Evolutionary conservation across 2,329 filamentous ascomycete genomes (phyloP).

Genomic region (Zalaria obscura): DNA sequence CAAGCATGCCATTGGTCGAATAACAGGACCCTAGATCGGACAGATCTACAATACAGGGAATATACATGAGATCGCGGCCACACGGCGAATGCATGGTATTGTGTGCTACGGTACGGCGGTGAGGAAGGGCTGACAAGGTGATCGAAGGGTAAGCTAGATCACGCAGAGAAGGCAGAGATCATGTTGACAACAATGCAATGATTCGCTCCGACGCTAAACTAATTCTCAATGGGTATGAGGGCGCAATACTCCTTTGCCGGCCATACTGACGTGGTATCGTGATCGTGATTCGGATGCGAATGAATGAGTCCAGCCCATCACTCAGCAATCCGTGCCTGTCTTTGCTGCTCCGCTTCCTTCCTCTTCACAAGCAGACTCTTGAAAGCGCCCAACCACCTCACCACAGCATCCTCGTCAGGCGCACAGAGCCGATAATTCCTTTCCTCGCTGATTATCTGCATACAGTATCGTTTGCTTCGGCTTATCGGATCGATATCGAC

Average conservation of each 20-base stretch:
- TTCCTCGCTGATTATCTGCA: conserved; percentile 90
- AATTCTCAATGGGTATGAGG: neutral
- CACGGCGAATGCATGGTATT: no score
- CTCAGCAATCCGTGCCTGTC: neutral
- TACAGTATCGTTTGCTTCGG: conserved; percentile 69
- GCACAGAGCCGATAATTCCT: conserved; percentile 44
- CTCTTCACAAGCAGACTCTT: conserved; percentile 71
- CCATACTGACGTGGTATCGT: no score
- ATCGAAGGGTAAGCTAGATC: no score
- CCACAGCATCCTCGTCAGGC: conserved; percentile 64
- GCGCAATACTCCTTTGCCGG: no score
- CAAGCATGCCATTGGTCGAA: no score
- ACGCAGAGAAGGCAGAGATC: no score
- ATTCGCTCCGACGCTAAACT: neutral
- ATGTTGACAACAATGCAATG: neutral
- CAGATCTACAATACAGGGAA: no score
- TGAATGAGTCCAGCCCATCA: neutral
- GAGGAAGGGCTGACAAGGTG: no score
- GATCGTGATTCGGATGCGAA: no score
- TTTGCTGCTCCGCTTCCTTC: conserved; percentile 30
- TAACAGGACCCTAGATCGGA: no score
- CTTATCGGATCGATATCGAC: conserved; percentile 86
- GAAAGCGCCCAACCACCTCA: conserved; percentile 76
- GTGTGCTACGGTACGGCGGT: no score
- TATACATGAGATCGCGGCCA: no score